Conservation (phyloP, 164 flowering plant genomes). For the Paratinospora sagittata region DNA sequence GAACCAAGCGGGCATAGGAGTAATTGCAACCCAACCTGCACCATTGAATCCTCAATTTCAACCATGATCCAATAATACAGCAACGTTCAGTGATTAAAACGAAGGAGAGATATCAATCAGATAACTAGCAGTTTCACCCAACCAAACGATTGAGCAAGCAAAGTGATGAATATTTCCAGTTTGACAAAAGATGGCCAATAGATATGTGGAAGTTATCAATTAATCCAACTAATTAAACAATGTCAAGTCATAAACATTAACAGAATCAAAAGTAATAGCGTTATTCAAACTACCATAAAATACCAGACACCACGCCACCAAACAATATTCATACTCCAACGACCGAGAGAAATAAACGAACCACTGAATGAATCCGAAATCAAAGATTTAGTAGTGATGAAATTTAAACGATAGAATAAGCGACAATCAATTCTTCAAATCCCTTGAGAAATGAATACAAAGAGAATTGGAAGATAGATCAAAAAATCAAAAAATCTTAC, state of each 20-base stretch:
- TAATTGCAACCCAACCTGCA: constrained; percentile 39
- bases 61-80: not conserved
- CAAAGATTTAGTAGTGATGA: not conserved
- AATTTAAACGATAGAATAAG: not conserved
- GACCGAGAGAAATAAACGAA: too few species aligned
- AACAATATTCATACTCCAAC: not conserved
- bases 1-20: constrained; percentile 34
- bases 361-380: too few species aligned
- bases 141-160: not conserved
- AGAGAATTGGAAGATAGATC: too few species aligned
- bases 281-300: not conserved
- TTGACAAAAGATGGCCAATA: too few species aligned
- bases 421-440: not conserved
- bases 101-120: too few species aligned
- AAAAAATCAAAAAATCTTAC: constrained; percentile 8
- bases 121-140: not conserved
- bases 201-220: too few species aligned
- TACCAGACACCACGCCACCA: not conserved
- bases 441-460: not conserved
- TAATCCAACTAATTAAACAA: too few species aligned
- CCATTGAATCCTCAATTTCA: not conserved
- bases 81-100: not conserved
- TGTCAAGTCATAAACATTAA: too few species aligned
- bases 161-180: not conserved
- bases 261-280: too few species aligned